Evolutionary conservation across 352 stramenopile species (phyloP).

Genomic region (Phytophthora syringae): DNA sequence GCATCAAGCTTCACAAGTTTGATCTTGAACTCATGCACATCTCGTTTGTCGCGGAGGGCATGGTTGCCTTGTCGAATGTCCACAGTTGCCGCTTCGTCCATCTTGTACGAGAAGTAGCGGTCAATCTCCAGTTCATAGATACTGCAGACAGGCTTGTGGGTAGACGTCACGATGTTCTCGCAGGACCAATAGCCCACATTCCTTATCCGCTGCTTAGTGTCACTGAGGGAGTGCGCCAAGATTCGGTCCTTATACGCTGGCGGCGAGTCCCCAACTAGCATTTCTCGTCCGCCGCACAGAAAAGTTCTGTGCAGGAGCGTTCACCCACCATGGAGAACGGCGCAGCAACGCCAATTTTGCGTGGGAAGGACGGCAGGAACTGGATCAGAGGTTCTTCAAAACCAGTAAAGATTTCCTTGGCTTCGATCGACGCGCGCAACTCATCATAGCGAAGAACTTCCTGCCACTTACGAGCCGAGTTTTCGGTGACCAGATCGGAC

Average conservation of each 20-base stretch:
- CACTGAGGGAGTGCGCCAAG: conserved; percentile 68
- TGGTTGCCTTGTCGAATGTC: conserved; percentile 58
- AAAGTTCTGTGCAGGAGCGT: conserved; percentile 62
- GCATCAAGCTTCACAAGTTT: conserved; percentile 79
- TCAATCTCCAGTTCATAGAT: conserved; percentile 80
- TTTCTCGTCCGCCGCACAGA: conserved; percentile 49
- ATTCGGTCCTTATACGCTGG: conserved; percentile 83
- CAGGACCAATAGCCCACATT: conserved; percentile 75
- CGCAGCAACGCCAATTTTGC: conserved; percentile 58
- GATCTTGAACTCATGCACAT: conserved; percentile 74
- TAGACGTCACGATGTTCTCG: conserved; percentile 67
- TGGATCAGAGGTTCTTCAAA: conserved; percentile 83
- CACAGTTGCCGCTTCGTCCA: conserved; percentile 51
- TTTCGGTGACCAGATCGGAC: conserved; percentile 66
- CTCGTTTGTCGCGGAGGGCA: conserved; percentile 60
- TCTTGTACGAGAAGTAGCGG: conserved; percentile 75
- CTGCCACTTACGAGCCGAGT: conserved; percentile 68
- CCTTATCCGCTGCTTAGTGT: conserved; percentile 62
- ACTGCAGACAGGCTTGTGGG: conserved; percentile 79
- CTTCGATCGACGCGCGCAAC: conserved; percentile 69
- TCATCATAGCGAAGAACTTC: conserved; percentile 81
- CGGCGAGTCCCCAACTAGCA: conserved; percentile 29
- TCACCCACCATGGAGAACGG: conserved; percentile 75
- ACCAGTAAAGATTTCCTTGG: conserved; percentile 86
- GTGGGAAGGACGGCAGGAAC: conserved; percentile 80